These are phyloP conservation scores for Penicillium palitans DNA, from an alignment of 2,329 filamentous ascomycete species.

Conservation along the genomic window DNA sequence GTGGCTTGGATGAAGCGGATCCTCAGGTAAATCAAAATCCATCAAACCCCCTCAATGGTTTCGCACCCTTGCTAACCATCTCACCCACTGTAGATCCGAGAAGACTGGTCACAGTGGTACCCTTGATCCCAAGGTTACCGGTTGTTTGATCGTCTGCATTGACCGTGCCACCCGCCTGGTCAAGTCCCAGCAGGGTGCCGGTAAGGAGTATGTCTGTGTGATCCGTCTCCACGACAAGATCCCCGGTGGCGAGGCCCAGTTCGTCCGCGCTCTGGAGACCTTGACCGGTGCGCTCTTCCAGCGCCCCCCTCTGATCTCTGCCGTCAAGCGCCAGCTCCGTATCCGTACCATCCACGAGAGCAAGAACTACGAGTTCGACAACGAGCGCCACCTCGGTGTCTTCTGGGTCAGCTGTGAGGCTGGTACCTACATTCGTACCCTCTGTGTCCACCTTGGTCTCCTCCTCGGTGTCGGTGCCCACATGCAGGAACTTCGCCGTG, in stretches of 20 bases:
- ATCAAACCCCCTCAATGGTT: neutral
- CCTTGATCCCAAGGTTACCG: conserved; percentile 96
- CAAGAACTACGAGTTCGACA: conserved; percentile 96
- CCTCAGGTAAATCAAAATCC: conserved; percentile 62
- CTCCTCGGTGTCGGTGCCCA: conserved; percentile 82
- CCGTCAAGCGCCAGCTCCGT: conserved; percentile 97
- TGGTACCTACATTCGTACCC: conserved; percentile 96
- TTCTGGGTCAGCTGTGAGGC: conserved; percentile 99
- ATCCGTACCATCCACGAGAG: conserved; percentile 97
- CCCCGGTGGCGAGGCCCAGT: conserved; percentile 87
- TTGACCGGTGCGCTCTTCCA: conserved; percentile 96
- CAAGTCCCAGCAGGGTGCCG: conserved; percentile 97
- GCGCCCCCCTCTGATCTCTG: conserved; percentile 93
- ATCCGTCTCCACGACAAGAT: conserved; percentile 95
- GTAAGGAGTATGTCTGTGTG: conserved; percentile 98
- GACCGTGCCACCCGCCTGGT: conserved; percentile 96
- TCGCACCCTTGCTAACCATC: conserved; percentile 18
- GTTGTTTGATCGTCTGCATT: conserved; percentile 91
- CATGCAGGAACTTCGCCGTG: conserved; percentile 97
- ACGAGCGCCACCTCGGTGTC: conserved; percentile 92
- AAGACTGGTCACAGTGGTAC: conserved; percentile 99
- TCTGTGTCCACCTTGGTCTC: conserved; percentile 88
- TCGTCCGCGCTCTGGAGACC: conserved; percentile 90
- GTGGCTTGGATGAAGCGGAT: conserved; percentile 99
- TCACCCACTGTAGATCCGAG: conserved; percentile 62